A percentile compares a stretch with the other conserved stretches of the same genome.
phyloP scores from a whole-genome alignment of 352 stramenopile genomes.

The Globisporangium cederbergense region DNA sequence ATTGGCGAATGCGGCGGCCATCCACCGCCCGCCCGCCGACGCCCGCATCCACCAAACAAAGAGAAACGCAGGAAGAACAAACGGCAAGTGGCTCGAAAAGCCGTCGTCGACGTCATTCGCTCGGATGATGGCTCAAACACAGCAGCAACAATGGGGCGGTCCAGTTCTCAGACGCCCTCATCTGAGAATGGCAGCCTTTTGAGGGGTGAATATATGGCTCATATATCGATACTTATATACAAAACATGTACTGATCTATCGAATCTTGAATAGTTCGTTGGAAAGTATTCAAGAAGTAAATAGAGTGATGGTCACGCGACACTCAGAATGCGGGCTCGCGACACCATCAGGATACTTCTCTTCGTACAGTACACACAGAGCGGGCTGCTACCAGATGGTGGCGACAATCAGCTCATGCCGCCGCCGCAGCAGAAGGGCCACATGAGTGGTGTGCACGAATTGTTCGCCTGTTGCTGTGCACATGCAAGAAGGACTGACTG shows the following conservation, averaged over 20 bases:
- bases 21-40: not conserved
- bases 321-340: conserved; percentile 1
- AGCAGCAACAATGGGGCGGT: not conserved
- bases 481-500: not conserved
- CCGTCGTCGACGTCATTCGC: conserved; percentile 9
- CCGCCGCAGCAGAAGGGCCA: too few species aligned
- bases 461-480: not conserved
- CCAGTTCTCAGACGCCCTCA: not conserved
- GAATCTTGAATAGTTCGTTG: not conserved
- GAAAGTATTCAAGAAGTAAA: not conserved
- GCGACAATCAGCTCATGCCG: not conserved
- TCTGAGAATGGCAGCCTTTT: not conserved
- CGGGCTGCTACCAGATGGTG: conserved; percentile 2
- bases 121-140: conserved; percentile 4
- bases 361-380: not conserved
- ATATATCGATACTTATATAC: not conserved
- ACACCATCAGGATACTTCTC: not conserved
- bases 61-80: conserved; percentile 9
- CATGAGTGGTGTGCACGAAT: too few species aligned
- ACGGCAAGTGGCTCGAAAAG: conserved; percentile 14
- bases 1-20: conserved; percentile 8
- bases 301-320: conserved; percentile 15
- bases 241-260: not conserved
- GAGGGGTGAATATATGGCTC: not conserved
- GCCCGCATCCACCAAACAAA: not conserved